Evolutionary conservation across 2,329 filamentous ascomycete genomes (phyloP).

Genomic region (Alternaria sp.): DNA sequence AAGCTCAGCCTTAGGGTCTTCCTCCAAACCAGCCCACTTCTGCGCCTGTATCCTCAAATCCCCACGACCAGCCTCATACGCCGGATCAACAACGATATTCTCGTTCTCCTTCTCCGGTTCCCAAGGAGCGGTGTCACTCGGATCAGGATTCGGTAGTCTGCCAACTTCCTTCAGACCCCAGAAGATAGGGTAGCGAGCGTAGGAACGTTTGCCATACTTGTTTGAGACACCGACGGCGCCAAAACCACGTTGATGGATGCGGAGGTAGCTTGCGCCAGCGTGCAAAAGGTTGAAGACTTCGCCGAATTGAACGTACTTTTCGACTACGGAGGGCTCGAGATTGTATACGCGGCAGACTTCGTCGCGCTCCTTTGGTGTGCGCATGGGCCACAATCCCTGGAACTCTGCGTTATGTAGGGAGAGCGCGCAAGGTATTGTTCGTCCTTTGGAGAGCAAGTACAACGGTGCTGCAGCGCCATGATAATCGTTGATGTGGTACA

Average conservation of each 20-base stretch:
- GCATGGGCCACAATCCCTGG: conserved; percentile 30
- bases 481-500: not conserved
- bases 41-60: not conserved
- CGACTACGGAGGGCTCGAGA: conserved; percentile 61
- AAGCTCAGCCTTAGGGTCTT: not conserved
- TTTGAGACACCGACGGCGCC: conserved; percentile 48
- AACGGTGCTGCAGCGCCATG: not conserved
- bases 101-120: conserved; percentile 47
- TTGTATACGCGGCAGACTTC: conserved; percentile 72
- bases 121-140: conserved; percentile 68
- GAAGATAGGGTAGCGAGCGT: conserved; percentile 71
- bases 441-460: not conserved
- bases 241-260: conserved; percentile 71
- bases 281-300: conserved; percentile 73
- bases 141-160: conserved; percentile 67
- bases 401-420: not conserved
- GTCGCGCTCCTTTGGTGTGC: conserved; percentile 60
- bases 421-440: not conserved
- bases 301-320: conserved; percentile 70
- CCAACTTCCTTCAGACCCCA: conserved; percentile 70
- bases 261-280: conserved; percentile 69
- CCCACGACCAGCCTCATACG: not conserved
- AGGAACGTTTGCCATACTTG: conserved; percentile 71
- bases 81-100: not conserved
- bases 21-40: not conserved